phyloP scores from a whole-genome alignment of 805 yeast species.

The Candida palmyrensis region DNA sequence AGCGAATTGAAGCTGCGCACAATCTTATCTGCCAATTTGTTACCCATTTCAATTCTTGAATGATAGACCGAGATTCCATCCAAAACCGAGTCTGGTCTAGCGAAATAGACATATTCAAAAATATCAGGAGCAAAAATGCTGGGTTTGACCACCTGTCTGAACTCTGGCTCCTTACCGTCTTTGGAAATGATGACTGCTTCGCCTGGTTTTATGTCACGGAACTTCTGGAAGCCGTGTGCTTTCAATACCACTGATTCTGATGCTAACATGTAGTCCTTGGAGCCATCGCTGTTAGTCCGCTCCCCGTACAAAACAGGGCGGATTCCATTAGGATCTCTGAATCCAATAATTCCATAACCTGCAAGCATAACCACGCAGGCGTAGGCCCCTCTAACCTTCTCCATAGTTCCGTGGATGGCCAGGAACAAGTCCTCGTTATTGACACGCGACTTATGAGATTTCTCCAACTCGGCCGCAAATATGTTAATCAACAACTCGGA shows the following conservation, averaged over 20 bases:
- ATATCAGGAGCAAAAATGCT: conserved; percentile 87
- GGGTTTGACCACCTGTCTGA: conserved; percentile 78
- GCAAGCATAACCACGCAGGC: conserved; percentile 95
- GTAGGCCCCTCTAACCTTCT: conserved; percentile 88
- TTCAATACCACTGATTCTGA: conserved; percentile 92
- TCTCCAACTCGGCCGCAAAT: conserved; percentile 88
- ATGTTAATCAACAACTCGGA: conserved; percentile 85
- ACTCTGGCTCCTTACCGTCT: conserved; percentile 60
- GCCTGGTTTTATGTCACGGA: conserved; percentile 86
- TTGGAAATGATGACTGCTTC: conserved; percentile 94
- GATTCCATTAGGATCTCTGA: conserved; percentile 96
- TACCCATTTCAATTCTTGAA: conserved; percentile 92
- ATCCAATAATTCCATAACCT: conserved; percentile 92
- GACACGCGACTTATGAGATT: conserved; percentile 88
- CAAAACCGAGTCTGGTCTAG: conserved; percentile 92
- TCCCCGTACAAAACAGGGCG: conserved; percentile 88
- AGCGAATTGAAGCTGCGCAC: conserved; percentile 32
- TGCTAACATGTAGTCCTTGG: conserved; percentile 87
- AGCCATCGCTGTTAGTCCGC: conserved; percentile 63
- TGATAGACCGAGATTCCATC: conserved; percentile 97
- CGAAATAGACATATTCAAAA: conserved; percentile 96
- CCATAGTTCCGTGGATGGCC: conserved; percentile 80
- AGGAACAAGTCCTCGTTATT: conserved; percentile 83
- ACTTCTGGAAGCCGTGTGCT: conserved; percentile 80
- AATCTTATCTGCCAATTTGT: conserved; percentile 74